Conservation (phyloP, 805 yeast species). For the Candida michaelii region DNA sequence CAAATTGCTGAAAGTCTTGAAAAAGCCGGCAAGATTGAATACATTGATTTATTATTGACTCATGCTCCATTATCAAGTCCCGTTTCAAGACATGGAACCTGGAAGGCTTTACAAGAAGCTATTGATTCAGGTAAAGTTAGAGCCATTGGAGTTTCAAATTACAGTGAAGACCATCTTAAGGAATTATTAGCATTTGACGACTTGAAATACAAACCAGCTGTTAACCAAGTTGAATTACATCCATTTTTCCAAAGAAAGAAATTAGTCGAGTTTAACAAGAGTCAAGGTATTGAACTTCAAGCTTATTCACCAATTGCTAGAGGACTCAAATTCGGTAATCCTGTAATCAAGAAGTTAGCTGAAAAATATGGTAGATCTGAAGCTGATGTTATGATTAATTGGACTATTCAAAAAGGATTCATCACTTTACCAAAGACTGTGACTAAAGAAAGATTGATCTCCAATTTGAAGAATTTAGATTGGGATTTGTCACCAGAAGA, state of each 20-base stretch:
- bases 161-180: slow-evolving; percentile 26
- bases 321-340: slow-evolving; percentile 41
- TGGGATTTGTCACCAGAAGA: slow-evolving; percentile 29
- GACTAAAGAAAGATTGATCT: slow-evolving; percentile 49
- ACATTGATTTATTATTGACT: slow-evolving; percentile 41
- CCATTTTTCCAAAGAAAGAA: slow-evolving; percentile 61
- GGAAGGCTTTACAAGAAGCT: slow-evolving; percentile 77
- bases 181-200: slow-evolving; percentile 20
- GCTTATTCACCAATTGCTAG: slow-evolving; percentile 80
- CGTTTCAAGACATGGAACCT: slow-evolving; percentile 48
- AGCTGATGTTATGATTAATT: slow-evolving; percentile 35
- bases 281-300: slow-evolving; percentile 58
- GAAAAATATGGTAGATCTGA: slow-evolving; percentile 48
- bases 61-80: slow-evolving; percentile 53
- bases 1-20: slow-evolving; percentile 19
- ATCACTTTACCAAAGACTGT: slow-evolving; percentile 70
- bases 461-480: slow-evolving; percentile 41
- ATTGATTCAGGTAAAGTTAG: slow-evolving; percentile 57
- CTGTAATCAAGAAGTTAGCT: slow-evolving; percentile 50
- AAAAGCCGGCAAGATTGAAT: slow-evolving; percentile 32
- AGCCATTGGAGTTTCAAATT: slow-evolving; percentile 38
- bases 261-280: slow-evolving; percentile 53
- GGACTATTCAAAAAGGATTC: slow-evolving; percentile 73
- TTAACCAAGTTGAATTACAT: slow-evolving; percentile 36
- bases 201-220: slow-evolving; percentile 29